A percentile compares a stretch with the other conserved stretches of the same genome.
These are phyloP conservation scores for Pythium rhizo-oryzae DNA, from an alignment of 352 stramenopile genomes.

Conservation along the genomic window DNA sequence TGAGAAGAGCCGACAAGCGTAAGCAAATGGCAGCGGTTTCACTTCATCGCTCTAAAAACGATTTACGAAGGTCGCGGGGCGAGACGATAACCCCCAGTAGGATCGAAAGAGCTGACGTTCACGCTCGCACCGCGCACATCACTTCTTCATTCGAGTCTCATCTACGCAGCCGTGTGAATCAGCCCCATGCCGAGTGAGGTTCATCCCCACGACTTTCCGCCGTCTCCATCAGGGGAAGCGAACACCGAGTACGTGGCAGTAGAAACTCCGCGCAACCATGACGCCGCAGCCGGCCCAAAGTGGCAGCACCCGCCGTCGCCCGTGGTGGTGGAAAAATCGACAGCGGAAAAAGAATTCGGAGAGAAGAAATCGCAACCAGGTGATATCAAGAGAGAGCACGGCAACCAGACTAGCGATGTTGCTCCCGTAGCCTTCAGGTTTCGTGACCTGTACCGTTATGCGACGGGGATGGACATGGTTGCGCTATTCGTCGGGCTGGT, in stretches of 20 bases:
- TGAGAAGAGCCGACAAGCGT: conserved; percentile 4
- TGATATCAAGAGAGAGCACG: not conserved
- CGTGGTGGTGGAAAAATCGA: conserved; percentile 16
- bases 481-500: conserved; percentile 30
- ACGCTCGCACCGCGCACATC: not conserved
- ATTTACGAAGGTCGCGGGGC: not conserved
- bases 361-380: not conserved
- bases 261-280: conserved; percentile 14
- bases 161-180: not conserved
- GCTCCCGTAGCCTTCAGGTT: conserved; percentile 25
- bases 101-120: too few relatives aligned
- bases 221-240: not conserved
- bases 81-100: not conserved
- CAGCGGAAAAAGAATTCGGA: not conserved
- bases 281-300: not conserved
- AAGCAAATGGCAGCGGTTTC: conserved; percentile 1
- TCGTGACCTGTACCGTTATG: conserved; percentile 34
- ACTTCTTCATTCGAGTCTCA: conserved; percentile 4
- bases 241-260: conserved; percentile 13
- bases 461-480: conserved; percentile 25
- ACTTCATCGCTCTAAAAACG: conserved; percentile 4
- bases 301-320: conserved; percentile 19
- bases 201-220: conserved; percentile 13
- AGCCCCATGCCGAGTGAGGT: conserved; percentile 23
- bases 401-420: not conserved